Evolutionary conservation across 441 rosid genomes (phyloP), one percentile per base, ranked within the genome.

Genomic region (Iberis amara): DNA sequence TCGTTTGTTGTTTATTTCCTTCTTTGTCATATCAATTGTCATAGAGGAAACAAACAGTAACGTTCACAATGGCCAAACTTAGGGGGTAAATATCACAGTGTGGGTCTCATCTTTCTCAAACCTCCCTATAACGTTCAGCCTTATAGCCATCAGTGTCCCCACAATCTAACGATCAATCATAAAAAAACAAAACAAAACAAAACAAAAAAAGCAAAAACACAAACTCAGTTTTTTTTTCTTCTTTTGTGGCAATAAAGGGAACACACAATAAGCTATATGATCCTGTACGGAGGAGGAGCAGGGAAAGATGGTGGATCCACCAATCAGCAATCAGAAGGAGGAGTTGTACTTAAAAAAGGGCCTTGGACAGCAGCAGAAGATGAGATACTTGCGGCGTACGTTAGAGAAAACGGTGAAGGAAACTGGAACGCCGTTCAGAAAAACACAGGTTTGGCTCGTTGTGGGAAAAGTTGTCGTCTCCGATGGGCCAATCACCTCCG

Each of bases 351-450:
- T 8, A 86, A 89, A 79, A 89, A 86, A 69, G 94, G 97, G 23
- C 95, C 95, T 4, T 89, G 97, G 97, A 86, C 95, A 36, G 82
- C 84, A 6, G 79, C 75, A 0, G 98, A 85, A 75, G 96, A 85
- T 41, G 79, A 79, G 7, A 65, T 78, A 31, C 70, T 84, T 47
- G 66, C 76, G 11, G 91, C 75, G 7, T 80, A 90, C 58, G 96
- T 90, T 59, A 73, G 76, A 63, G 79, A 67, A 11, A 77, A 86
- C 47, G 97, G 97, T 7, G 97, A 82, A 68, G 97, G 97, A 27
- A 89, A 89, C 44, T 89, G 97, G 97, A 86, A 89, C 49, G 82
- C 94, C 0, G 87, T 86, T 65, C 89, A 83, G 58, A 81, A 73
- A 62, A 78, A 79, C 64, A 78, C 96, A 1, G 89, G 89, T 0